Evolutionary conservation across 106 monocot genomes (phyloP), one percentile per base, ranked within the genome.

Genomic region (Alisma plantagoaquatica): DNA sequence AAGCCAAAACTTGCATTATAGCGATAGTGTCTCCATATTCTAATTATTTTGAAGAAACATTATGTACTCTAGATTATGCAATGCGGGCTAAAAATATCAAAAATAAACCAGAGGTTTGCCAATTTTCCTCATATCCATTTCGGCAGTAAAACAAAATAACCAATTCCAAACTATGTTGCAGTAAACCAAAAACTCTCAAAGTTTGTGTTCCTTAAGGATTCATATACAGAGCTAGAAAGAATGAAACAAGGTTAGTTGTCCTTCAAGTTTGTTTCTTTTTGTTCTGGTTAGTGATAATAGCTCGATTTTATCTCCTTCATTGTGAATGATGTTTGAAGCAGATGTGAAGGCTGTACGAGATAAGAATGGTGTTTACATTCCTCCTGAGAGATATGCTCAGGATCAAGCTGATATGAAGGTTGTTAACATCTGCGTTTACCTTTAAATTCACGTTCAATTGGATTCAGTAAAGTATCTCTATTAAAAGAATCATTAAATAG

Each of bases 401-500:
- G 75, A 88, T 52, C 78, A 88, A 62, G 73, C 68, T 73, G 73
- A 88, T 43, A 88, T 65, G 68, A 88, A 82, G 87, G 87, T 88
- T 24, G 15, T 6, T 8, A 35, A 31, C 9, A 7, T 6, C 14
- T 38, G 9, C 14, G 14, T 38, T n/a, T 38, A 38, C 35, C 35
- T 7, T 38, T 38, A 38, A 7, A 38, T 38, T 38, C 14, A 6
- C 35, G 14, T 7, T 6, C 9, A 7, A 7, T 38, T 38, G 6
- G 6, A 14, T 6, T 38, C 35, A 7, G 9, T 38, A 38, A 6
- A 6, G 6, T 38, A 38, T 38, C 14, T 38, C 35, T n/a, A n/a
- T n/a, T n/a, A 38, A 7, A 14, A 38, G 6, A 38, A 7, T 38
- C 9, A 38, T 38, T 38, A 7, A 38, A 38, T 38, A 14, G 9